phyloP scores from a whole-genome alignment of 2,329 filamentous ascomycete genomes.

The Clarireedia monteithiana region DNA sequence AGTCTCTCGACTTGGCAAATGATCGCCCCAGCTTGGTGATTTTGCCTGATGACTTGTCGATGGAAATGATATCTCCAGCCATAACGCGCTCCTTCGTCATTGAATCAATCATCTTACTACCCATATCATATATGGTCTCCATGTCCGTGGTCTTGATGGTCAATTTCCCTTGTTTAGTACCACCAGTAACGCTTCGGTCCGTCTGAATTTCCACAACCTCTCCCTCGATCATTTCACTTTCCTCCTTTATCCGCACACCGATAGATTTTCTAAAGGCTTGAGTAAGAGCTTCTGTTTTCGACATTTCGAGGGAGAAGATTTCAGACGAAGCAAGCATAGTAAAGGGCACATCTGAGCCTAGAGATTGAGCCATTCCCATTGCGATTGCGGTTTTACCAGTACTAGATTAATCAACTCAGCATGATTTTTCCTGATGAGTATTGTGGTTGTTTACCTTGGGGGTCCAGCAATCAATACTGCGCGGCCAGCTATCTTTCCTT shows the following conservation, averaged over 20 bases:
- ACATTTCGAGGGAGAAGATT: slow-evolving; percentile 99
- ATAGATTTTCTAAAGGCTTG: slow-evolving; percentile 99
- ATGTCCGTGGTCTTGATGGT: slow-evolving; percentile 99
- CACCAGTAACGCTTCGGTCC: slow-evolving; percentile 90
- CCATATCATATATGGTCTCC: slow-evolving; percentile 99
- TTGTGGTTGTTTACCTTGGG: slow-evolving; percentile 50
- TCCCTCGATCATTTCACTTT: slow-evolving; percentile 98
- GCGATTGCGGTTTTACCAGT: slow-evolving; percentile 98
- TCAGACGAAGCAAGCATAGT: slow-evolving; percentile 93
- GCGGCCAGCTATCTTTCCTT: slow-evolving; percentile 94
- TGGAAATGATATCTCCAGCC: slow-evolving; percentile 96
- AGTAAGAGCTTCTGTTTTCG: slow-evolving; percentile 94
- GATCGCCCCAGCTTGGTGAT: slow-evolving; percentile 95
- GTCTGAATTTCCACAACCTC: slow-evolving; percentile 99
- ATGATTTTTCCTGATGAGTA: background rate
- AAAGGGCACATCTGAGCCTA: slow-evolving; percentile 91
- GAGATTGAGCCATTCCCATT: slow-evolving; percentile 96
- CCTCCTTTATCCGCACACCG: slow-evolving; percentile 95
- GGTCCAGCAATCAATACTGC: slow-evolving; percentile 93
- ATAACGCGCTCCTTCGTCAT: slow-evolving; percentile 99
- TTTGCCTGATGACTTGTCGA: slow-evolving; percentile 96
- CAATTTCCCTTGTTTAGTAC: slow-evolving; percentile 96
- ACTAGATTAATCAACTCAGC: slow-evolving; percentile 37
- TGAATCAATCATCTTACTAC: slow-evolving; percentile 98
- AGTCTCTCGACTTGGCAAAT: slow-evolving; percentile 90